Conservation (phyloP, 2,329 filamentous ascomycete genomes). For the Mycosphaerelloides madeirae region DNA sequence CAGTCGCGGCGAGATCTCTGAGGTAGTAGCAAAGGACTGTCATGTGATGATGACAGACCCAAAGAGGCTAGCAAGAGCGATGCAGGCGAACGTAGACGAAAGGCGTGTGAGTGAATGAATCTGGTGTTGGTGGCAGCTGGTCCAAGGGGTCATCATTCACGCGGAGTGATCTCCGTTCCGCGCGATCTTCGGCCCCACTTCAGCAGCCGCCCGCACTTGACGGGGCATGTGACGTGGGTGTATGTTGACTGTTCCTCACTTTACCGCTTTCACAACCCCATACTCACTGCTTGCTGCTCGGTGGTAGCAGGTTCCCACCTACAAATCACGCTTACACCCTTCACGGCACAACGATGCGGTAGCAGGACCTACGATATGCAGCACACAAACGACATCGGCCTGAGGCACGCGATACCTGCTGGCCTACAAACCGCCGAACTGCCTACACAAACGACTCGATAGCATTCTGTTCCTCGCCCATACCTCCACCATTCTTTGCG, state of each 20-base stretch:
- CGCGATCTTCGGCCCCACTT: no score
- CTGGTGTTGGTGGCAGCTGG: no score
- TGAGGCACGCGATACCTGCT: slow-evolving; percentile 28
- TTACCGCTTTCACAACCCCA: background rate
- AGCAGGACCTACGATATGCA: background rate
- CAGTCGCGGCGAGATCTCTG: no score
- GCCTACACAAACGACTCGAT: background rate
- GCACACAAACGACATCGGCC: slow-evolving; percentile 3
- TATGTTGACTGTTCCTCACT: background rate
- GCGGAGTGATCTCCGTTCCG: no score
- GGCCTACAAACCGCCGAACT: background rate
- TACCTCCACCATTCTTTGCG: background rate
- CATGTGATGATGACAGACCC: no score
- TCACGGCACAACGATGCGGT: no score
- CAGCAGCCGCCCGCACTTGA: no score
- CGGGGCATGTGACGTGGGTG: no score
- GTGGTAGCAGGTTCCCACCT: background rate
- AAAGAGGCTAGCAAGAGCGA: no score
- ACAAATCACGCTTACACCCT: background rate
- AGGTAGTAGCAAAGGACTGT: no score
- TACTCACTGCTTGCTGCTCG: background rate
- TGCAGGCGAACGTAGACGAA: no score
- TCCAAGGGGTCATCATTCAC: background rate
- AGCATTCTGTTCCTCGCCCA: background rate
- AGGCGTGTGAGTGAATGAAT: no score